Evolutionary conservation across 2,329 filamentous ascomycete genomes (phyloP).

Genomic region (Aureobasidium sp.): DNA sequence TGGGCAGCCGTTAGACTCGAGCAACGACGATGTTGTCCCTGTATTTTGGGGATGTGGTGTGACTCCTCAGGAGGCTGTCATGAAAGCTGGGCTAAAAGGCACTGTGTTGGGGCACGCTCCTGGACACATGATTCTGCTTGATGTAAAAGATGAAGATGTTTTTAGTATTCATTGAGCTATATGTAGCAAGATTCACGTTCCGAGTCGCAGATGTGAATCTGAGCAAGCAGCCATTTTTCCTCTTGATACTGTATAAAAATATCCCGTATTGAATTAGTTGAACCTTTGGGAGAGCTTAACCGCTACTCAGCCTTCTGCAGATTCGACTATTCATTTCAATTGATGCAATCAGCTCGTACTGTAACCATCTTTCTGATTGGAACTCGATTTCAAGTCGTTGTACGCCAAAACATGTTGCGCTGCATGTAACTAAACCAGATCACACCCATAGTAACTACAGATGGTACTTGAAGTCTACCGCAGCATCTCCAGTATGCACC

Average conservation of each 20-base stretch:
- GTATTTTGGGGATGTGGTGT: slow-evolving; percentile 61
- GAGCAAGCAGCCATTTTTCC: too few species aligned
- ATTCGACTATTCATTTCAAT: too few species aligned
- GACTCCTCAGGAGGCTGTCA: slow-evolving; percentile 58
- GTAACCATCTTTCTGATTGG: too few species aligned
- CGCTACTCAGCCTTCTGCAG: background rate
- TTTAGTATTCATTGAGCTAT: background rate
- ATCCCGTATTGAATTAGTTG: too few species aligned
- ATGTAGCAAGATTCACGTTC: background rate
- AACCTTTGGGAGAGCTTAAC: too few species aligned
- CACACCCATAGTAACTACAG: background rate
- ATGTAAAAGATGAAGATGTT: slow-evolving; percentile 41
- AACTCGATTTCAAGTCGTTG: too few species aligned
- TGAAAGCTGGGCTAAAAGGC: slow-evolving; percentile 48
- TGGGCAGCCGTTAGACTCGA: slow-evolving; percentile 25
- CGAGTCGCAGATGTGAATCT: too few species aligned
- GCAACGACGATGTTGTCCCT: slow-evolving; percentile 42
- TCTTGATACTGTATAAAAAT: too few species aligned
- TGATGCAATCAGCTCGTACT: too few species aligned
- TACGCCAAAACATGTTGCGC: too few species aligned
- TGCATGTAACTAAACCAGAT: background rate
- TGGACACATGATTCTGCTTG: slow-evolving; percentile 56
- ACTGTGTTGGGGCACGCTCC: slow-evolving; percentile 56
- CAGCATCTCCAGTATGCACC: slow-evolving; percentile 14
- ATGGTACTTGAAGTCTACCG: slow-evolving; percentile 15